Conservation (phyloP, 441 rosid genomes). For the Adansonia grandidieri region DNA sequence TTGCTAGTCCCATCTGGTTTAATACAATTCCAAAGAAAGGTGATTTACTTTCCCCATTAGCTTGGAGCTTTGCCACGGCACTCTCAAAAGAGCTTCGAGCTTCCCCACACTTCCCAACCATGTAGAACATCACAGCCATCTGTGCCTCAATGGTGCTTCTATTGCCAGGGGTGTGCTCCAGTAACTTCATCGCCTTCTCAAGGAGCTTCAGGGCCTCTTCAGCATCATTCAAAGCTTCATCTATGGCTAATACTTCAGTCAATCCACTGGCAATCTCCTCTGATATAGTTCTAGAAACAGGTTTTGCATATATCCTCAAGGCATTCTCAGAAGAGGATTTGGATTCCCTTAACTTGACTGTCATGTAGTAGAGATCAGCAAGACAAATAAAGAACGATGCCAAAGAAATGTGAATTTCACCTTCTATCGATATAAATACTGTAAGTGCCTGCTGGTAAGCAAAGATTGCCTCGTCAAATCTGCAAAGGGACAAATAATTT, state of each 20-base stretch:
- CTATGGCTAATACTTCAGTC: conserved; percentile 43
- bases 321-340: conserved; percentile 48
- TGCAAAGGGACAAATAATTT: conserved; percentile 38
- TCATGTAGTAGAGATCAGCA: conserved; percentile 44
- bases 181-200: conserved; percentile 39
- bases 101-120: conserved; percentile 44
- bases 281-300: conserved; percentile 31
- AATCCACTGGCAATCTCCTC: conserved; percentile 48
- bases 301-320: conserved; percentile 41
- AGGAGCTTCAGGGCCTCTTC: conserved; percentile 44
- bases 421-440: conserved; percentile 37
- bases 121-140: conserved; percentile 46
- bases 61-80: conserved; percentile 42
- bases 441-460: conserved; percentile 50
- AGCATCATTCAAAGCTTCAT: conserved; percentile 42
- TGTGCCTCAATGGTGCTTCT: conserved; percentile 44
- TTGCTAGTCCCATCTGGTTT: conserved; percentile 54
- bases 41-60: conserved; percentile 46
- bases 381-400: conserved; percentile 42
- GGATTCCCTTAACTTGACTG: conserved; percentile 45
- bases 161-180: conserved; percentile 39
- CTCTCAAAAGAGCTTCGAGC: conserved; percentile 35
- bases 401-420: conserved; percentile 38
- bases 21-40: conserved; percentile 47
- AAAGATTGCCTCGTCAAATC: conserved; percentile 43